Percentiles rank a stretch among this genome's conserved stretches.
Evolutionary conservation across 257 asterid genomes (phyloP).

Genomic region (Buddleja alternifolia): DNA sequence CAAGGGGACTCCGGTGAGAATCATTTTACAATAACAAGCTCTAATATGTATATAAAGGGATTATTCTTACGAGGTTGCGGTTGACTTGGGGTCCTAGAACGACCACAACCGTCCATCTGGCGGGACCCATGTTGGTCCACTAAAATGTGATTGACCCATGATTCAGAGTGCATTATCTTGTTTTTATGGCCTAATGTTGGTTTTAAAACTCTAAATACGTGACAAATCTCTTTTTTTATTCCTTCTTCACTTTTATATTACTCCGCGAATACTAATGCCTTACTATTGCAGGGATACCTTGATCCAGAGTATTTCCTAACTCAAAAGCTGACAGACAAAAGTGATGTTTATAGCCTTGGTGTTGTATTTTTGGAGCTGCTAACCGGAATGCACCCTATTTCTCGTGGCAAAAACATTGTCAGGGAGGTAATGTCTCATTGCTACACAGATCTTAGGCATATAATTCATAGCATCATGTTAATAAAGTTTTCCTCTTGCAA

Average conservation of each 20-base stretch:
- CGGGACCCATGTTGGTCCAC: no score
- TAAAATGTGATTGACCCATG: no score
- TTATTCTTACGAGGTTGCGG: no score
- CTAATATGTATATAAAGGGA: neutral
- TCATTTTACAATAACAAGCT: neutral
- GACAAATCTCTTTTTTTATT: no score
- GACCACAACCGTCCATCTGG: no score
- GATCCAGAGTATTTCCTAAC: conserved; percentile 98
- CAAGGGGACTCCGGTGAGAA: conserved; percentile 94
- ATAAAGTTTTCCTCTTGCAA: no score
- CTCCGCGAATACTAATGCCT: neutral
- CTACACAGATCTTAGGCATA: neutral
- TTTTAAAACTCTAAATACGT: no score
- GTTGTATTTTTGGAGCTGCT: conserved; percentile 90
- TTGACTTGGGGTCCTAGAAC: no score
- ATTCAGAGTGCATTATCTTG: no score
- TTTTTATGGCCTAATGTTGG: no score
- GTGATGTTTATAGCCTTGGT: conserved; percentile 97
- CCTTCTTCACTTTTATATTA: neutral
- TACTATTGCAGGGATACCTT: conserved; percentile 79
- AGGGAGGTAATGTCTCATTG: conserved; percentile 68
- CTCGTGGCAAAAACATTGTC: conserved; percentile 96
- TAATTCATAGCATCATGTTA: neutral
- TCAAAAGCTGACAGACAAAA: conserved; percentile 90
- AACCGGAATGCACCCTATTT: conserved; percentile 94